phyloP scores from a whole-genome alignment of 2,329 filamentous ascomycete species.

The Emmonsiellopsis sp. region DNA sequence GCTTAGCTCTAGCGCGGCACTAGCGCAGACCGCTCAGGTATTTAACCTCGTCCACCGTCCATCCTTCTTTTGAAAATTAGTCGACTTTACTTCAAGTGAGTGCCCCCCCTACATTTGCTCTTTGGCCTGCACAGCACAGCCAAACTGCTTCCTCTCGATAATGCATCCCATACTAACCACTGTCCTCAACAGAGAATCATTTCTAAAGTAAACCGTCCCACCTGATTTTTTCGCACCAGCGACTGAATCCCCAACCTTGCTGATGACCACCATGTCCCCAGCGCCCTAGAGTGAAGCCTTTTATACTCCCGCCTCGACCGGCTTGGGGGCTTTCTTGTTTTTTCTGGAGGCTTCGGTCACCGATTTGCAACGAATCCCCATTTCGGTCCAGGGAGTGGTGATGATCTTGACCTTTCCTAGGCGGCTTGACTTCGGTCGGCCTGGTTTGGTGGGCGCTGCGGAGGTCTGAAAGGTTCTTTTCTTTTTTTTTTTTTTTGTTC shows the following conservation, averaged over 20 bases:
- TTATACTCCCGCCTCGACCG: constrained; percentile 41
- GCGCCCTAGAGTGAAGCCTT: constrained; percentile 77
- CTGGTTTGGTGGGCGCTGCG: constrained; percentile 71
- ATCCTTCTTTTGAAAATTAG: constrained; percentile 1
- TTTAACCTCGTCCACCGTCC: neutral
- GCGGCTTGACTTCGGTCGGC: constrained; percentile 69
- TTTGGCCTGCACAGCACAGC: neutral
- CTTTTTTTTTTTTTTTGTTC: constrained; percentile 44
- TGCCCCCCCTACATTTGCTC: constrained; percentile 3
- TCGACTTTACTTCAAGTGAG: constrained; percentile 15
- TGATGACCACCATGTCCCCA: constrained; percentile 83
- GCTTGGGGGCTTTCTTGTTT: too few species aligned
- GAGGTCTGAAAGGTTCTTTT: constrained; percentile 73
- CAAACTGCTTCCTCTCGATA: neutral
- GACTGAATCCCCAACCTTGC: constrained; percentile 85
- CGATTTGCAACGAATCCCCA: constrained; percentile 25
- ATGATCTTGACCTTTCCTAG: constrained; percentile 80
- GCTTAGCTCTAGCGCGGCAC: neutral
- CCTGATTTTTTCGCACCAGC: constrained; percentile 89
- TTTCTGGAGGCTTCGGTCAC: constrained; percentile 19
- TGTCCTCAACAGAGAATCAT: constrained; percentile 61
- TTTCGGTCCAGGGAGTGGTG: constrained; percentile 73
- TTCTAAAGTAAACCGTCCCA: constrained; percentile 93
- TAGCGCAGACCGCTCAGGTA: constrained; percentile 10
- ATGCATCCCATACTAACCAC: constrained; percentile 8